Evolutionary conservation across 23 red algal species (phyloP).

Genomic region (Gracilaria domingensis): DNA sequence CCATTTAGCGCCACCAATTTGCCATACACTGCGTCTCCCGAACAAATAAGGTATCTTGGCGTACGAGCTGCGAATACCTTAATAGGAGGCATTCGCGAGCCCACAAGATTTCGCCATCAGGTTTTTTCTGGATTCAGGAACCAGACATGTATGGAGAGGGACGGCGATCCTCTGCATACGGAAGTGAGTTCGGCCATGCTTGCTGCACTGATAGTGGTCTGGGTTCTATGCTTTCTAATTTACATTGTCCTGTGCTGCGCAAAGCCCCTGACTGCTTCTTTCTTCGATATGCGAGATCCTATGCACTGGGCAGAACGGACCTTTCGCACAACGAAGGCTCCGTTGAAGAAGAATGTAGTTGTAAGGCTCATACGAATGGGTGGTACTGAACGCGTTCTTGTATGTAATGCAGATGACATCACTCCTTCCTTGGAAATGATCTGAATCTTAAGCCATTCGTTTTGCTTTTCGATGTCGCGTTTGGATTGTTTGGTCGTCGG

Average conservation of each 20-base stretch:
- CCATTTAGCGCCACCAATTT: not conserved
- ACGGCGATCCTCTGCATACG: not conserved
- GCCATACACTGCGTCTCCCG: not conserved
- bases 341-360: not conserved
- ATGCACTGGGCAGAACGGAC: constrained; percentile 29
- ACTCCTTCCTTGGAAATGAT: not conserved
- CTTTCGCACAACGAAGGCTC: not conserved
- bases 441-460: not conserved
- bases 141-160: constrained; percentile 15
- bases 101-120: not conserved
- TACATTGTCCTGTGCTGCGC: not conserved
- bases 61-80: constrained; percentile 1
- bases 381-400: not conserved
- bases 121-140: constrained; percentile 28
- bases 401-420: not conserved
- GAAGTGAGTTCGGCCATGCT: not conserved
- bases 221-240: not conserved
- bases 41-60: not conserved
- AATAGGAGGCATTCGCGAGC: constrained; percentile 2
- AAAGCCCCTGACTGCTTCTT: not conserved
- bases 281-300: constrained; percentile 32
- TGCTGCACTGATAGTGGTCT: constrained; percentile 10
- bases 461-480: too few relatives aligned
- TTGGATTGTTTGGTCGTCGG: too few relatives aligned
- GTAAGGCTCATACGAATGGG: not conserved